Conservation (phyloP, 371 early-diverging fungal genomes). For the Mortierella sp. region DNA sequence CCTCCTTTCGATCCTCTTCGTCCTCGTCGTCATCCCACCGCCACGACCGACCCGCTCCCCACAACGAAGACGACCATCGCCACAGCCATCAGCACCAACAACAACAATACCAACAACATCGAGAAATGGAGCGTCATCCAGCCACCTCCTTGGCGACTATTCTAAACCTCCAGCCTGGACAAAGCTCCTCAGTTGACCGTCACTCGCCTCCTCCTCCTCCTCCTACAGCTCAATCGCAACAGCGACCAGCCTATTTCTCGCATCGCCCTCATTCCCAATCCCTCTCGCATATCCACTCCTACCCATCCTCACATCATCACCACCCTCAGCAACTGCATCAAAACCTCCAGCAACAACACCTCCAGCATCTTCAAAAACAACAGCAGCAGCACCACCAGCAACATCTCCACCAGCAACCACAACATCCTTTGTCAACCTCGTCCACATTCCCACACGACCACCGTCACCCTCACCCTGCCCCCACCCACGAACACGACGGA, state of each 20-base stretch:
- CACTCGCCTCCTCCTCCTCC: constrained; percentile 7
- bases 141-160: constrained; percentile 22
- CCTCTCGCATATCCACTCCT: constrained; percentile 21
- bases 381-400: constrained; percentile 13
- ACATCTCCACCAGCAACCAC: neutral
- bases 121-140: constrained; percentile 25
- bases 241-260: constrained; percentile 4
- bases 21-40: neutral
- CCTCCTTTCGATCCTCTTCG: neutral
- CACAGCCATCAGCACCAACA: neutral
- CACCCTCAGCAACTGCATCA: constrained; percentile 6
- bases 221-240: neutral
- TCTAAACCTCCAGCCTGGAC: constrained; percentile 14
- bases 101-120: neutral
- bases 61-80: constrained; percentile 1
- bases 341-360: constrained; percentile 14
- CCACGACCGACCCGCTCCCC: neutral
- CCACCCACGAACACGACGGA: constrained; percentile 2
- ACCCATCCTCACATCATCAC: constrained; percentile 7
- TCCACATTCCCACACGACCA: neutral
- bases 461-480: neutral
- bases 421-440: neutral
- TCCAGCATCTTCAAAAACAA: constrained; percentile 8
- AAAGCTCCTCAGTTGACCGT: neutral
- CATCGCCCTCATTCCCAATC: constrained; percentile 10